Conservation (phyloP, 768 basidiomycete species). For the Lentinus brumalis region DNA sequence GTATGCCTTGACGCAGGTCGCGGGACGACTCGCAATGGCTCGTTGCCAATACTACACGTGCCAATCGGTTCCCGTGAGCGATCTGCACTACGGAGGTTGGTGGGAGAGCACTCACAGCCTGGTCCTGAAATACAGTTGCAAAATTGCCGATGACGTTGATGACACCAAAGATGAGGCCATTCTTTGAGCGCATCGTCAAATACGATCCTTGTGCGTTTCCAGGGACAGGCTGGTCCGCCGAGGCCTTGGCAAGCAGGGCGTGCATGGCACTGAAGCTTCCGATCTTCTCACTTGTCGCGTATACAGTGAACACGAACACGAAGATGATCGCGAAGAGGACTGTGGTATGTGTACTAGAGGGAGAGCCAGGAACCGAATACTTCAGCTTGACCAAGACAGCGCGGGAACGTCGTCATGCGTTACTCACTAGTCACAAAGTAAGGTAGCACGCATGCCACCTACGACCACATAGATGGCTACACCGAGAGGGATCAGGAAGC, state of each 20-base stretch:
- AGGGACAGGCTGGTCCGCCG: slow-evolving; percentile 56
- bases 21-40: slow-evolving; percentile 85
- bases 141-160: slow-evolving; percentile 91
- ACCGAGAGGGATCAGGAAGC: slow-evolving; percentile 87
- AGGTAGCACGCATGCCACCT: slow-evolving; percentile 84
- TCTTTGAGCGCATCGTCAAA: slow-evolving; percentile 54
- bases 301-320: slow-evolving; percentile 74
- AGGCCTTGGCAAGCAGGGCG: slow-evolving; percentile 65
- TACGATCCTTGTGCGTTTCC: slow-evolving; percentile 90
- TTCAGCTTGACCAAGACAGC: neutral
- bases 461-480: slow-evolving; percentile 89
- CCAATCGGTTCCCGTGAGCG: neutral
- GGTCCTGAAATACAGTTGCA: slow-evolving; percentile 59
- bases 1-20: slow-evolving; percentile 88
- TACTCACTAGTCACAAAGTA: slow-evolving; percentile 85
- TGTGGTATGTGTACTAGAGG: slow-evolving; percentile 75
- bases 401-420: neutral
- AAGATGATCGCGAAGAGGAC: slow-evolving; percentile 89
- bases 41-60: slow-evolving; percentile 74
- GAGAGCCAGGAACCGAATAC: neutral
- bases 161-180: slow-evolving; percentile 67
- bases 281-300: slow-evolving; percentile 76
- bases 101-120: slow-evolving; percentile 25
- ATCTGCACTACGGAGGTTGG: neutral
- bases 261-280: slow-evolving; percentile 82